These are phyloP conservation scores for Amanita exitialis DNA, from an alignment of 768 basidiomycete genomes.

Conservation along the genomic window DNA sequence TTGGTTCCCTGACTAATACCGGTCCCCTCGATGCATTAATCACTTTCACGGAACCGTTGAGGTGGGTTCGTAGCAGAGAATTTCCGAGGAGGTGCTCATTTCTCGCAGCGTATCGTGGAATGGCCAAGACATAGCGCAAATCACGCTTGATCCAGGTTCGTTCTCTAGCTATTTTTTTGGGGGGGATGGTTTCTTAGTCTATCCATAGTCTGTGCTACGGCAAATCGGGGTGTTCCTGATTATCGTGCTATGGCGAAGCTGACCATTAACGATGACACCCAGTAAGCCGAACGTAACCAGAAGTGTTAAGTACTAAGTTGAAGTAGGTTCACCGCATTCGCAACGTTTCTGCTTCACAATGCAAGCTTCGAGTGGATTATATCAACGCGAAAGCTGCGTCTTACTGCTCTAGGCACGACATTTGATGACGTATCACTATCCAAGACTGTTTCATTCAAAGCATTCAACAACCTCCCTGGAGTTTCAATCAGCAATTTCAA, in stretches of 20 bases:
- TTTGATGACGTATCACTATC: constrained; percentile 55
- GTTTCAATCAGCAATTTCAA: constrained; percentile 65
- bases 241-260: constrained; percentile 42
- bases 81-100: neutral
- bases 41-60: constrained; percentile 52
- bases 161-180: neutral
- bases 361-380: constrained; percentile 62
- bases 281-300: constrained; percentile 23
- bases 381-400: constrained; percentile 49
- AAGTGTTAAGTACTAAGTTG: neutral
- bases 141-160: constrained; percentile 50
- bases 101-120: constrained; percentile 47
- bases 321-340: constrained; percentile 52
- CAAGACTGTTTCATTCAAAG: constrained; percentile 55
- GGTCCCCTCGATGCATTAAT: constrained; percentile 67
- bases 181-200: neutral
- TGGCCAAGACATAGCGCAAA: constrained; percentile 51
- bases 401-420: constrained; percentile 57
- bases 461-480: constrained; percentile 62
- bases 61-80: constrained; percentile 22
- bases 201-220: constrained; percentile 50
- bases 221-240: constrained; percentile 56
- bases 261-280: constrained; percentile 41
- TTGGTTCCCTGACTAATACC: constrained; percentile 48
- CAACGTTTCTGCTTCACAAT: constrained; percentile 55